Evolutionary conservation across 495 filamentous ascomycete species (phyloP), one percentile per base, ranked within the genome.

Genomic region (Aspergillus avenaceus): DNA sequence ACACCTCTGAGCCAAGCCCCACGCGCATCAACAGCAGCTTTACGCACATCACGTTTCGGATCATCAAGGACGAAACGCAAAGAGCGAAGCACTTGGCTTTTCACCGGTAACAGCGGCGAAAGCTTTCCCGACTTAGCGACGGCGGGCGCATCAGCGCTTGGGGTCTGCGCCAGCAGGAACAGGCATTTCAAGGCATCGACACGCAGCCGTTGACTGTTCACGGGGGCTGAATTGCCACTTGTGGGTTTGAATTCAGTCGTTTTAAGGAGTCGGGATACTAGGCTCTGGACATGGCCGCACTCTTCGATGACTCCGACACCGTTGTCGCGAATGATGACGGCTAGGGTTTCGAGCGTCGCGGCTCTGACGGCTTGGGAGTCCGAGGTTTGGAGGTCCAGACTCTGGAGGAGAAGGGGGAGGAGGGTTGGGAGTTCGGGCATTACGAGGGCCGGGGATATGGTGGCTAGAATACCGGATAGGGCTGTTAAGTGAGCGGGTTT

Each of bases 381-480:
- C 11, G 64, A 52, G 5, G 78, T 70, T 44, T 72, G 64, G 28
- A 88, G 76, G 49, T 88, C 84, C n/a, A 90, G 72, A 41, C 72
- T 79, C 59, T 88, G 86, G 3, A 89, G 75, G 36, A 90, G 77
- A n/a, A 87, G 75, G 0, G 86, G 83, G 5, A 83, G 69, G 16
- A 89, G 69, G 14, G 72, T 73, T 16, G 71, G 72, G 8, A 89
- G 71, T 54, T 83, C 76, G 1, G 80, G 74, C 54, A 81, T 72
- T 18, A 87, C 77, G 36, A 89, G 71, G 14, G 65, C 53, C 19
- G 82, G 79, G 8, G 84, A 74, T 24, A 85, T 76, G 49, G 78
- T 77, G 47, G 75, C 74, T 31, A 89, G 74, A 29, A 89, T 76
- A 2, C 82, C 81, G 0, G 81, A 80, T 12, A 88, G 73, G 18